Conservation (phyloP, 208 protist species). For the Trichomonas tenax region DNA sequence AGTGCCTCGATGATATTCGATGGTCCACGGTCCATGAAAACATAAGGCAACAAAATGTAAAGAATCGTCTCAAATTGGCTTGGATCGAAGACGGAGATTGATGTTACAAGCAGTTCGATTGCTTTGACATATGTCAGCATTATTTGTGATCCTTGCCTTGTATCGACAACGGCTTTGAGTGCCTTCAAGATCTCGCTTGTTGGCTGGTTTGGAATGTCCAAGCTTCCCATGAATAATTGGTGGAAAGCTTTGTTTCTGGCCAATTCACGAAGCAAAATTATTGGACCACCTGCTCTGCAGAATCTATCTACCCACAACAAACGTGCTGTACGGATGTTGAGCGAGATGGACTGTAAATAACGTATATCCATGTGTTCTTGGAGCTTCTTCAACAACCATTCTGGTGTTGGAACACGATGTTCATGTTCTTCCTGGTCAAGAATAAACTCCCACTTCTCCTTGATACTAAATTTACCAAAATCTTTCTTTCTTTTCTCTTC, state of each 20-base stretch:
- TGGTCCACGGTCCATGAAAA: not conserved
- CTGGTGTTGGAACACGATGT: not conserved
- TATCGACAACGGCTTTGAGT: not conserved
- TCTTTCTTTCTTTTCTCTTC: not conserved
- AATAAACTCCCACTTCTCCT: not conserved
- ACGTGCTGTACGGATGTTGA: not conserved
- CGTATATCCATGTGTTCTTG: not conserved
- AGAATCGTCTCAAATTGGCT: not conserved
- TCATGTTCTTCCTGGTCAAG: not conserved
- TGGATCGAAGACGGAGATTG: not conserved
- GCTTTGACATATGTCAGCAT: not conserved
- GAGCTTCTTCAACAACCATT: not conserved
- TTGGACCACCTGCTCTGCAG: not conserved
- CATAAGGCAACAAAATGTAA: not conserved
- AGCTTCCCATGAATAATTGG: not conserved
- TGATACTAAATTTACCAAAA: not conserved
- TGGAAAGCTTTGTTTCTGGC: not conserved
- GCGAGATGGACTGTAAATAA: not conserved
- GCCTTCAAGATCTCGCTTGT: not conserved
- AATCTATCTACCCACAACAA: not conserved
- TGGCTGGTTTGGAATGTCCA: not conserved
- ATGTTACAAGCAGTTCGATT: not conserved
- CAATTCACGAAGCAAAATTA: not conserved
- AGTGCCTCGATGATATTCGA: not conserved
- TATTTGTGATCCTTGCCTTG: not conserved